phyloP scores from a whole-genome alignment of 306 rosid genomes.

The Astragalus glycyphyllos region DNA sequence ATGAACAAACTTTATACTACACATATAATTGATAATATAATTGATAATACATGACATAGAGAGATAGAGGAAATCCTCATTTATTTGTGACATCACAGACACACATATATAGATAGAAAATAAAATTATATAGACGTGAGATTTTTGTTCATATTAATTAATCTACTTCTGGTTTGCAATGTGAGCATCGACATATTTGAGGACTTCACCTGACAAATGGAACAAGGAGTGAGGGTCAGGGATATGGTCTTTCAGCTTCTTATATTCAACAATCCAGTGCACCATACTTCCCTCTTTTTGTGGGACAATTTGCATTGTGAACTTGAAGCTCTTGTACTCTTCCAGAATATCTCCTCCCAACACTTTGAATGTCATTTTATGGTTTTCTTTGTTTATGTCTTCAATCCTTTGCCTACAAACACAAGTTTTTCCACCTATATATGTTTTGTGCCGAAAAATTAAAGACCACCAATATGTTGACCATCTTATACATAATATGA shows the following conservation, averaged over 20 bases:
- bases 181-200: slow-evolving; percentile 43
- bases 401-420: slow-evolving; percentile 50
- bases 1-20: too few relatives aligned
- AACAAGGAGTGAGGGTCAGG: slow-evolving; percentile 51
- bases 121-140: too few relatives aligned
- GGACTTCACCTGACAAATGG: slow-evolving; percentile 7
- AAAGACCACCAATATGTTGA: too few relatives aligned
- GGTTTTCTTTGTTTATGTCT: slow-evolving; percentile 47
- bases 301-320: slow-evolving; percentile 31
- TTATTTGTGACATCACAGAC: too few relatives aligned
- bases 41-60: too few relatives aligned
- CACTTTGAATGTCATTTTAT: slow-evolving; percentile 40
- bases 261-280: slow-evolving; percentile 51
- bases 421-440: slow-evolving; percentile 46
- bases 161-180: background rate
- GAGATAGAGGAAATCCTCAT: too few relatives aligned
- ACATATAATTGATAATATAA: too few relatives aligned
- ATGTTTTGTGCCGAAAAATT: too few relatives aligned
- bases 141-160: too few relatives aligned
- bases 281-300: slow-evolving; percentile 45
- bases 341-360: slow-evolving; percentile 42
- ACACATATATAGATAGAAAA: too few relatives aligned
- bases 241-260: slow-evolving; percentile 47
- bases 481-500: too few relatives aligned
- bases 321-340: slow-evolving; percentile 43